phyloP scores from a whole-genome alignment of 1,284 basidiomycete species.

The Phlebopus sp. region DNA sequence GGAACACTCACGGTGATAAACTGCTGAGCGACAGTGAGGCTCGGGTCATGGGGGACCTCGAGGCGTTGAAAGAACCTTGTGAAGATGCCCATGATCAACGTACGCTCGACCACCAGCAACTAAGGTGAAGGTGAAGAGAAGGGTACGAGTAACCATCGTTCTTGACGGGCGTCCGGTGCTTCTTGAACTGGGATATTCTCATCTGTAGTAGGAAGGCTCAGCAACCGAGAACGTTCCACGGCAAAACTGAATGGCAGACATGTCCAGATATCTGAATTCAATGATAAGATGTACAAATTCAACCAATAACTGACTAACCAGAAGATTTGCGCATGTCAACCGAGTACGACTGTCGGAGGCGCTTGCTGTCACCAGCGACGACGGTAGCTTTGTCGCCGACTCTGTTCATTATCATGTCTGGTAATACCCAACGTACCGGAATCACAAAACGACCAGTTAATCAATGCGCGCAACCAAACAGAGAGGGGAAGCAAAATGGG shows the following conservation, averaged over 20 bases:
- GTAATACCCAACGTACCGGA: too few species aligned
- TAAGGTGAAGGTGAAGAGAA: constrained; percentile 1
- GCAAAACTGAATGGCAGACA: too few species aligned
- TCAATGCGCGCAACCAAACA: constrained; percentile 32
- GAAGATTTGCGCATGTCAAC: too few species aligned
- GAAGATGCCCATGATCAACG: constrained; percentile 21
- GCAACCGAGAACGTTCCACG: too few species aligned
- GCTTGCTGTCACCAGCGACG: too few species aligned
- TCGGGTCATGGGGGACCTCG: constrained; percentile 51
- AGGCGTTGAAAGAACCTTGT: constrained; percentile 31
- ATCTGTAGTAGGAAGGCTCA: too few species aligned
- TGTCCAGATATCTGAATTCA: background rate
- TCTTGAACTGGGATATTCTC: constrained; percentile 4
- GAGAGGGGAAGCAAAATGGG: constrained; percentile 18
- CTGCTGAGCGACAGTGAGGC: constrained; percentile 47
- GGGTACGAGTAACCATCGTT: background rate
- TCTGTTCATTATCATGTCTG: too few species aligned
- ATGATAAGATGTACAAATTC: constrained; percentile 14
- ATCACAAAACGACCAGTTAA: constrained; percentile 30
- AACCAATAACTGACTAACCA: too few species aligned
- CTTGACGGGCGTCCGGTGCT: background rate
- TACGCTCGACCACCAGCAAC: background rate
- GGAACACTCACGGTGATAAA: constrained; percentile 50
- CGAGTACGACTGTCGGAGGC: too few species aligned
- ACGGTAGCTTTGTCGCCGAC: too few species aligned